These are phyloP conservation scores for Hypomyces perniciosus DNA, from an alignment of 2,329 filamentous ascomycete genomes.

Conservation along the genomic window DNA sequence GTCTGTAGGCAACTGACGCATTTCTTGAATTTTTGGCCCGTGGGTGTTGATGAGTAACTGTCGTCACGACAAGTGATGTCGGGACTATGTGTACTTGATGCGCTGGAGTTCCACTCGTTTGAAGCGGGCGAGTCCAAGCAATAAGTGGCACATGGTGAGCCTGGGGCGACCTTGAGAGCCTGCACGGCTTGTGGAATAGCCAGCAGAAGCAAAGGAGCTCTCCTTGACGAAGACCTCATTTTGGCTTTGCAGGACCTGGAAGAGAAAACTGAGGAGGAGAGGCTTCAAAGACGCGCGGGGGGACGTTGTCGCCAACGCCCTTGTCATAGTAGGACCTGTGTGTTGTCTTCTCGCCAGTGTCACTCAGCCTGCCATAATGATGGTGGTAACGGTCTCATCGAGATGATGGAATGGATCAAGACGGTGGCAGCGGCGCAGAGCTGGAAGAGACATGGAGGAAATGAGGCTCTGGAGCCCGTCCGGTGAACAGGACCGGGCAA, in stretches of 20 bases:
- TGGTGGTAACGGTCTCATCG: too few relatives aligned
- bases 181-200: slow-evolving; percentile 13
- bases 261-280: too few relatives aligned
- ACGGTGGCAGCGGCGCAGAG: too few relatives aligned
- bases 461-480: not conserved
- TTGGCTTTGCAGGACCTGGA: not conserved
- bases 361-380: too few relatives aligned
- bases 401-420: too few relatives aligned
- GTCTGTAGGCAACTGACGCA: slow-evolving; percentile 43
- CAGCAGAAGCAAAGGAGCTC: slow-evolving; percentile 14
- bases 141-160: slow-evolving; percentile 42
- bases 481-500: not conserved
- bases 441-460: too few relatives aligned
- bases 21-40: slow-evolving; percentile 40
- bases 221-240: slow-evolving; percentile 4
- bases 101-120: slow-evolving; percentile 27
- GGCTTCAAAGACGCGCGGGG: too few relatives aligned
- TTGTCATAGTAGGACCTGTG: too few relatives aligned
- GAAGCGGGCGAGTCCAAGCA: slow-evolving; percentile 37
- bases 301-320: too few relatives aligned
- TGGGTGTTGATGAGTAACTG: slow-evolving; percentile 31
- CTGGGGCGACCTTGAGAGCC: slow-evolving; percentile 43
- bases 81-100: slow-evolving; percentile 36
- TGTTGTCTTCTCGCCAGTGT: too few relatives aligned
- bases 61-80: slow-evolving; percentile 43